Base-by-base conservation (phyloP, 768 basidiomycete species). In the Suillus sp. region DNA sequence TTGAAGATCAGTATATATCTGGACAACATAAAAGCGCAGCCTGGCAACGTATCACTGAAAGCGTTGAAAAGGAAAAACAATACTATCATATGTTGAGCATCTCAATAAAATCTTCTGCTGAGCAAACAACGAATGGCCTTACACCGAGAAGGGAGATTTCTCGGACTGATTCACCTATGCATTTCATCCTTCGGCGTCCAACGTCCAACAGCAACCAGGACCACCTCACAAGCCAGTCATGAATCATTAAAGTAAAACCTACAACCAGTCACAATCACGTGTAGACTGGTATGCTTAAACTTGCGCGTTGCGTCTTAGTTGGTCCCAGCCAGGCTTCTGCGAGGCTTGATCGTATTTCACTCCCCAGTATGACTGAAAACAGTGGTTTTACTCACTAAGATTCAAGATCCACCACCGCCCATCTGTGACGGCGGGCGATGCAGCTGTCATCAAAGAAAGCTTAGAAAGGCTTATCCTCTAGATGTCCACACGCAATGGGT, bases 331-430 rank as follows among this genome's bases (percentile, higher is more conserved):
- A 40, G 22, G 27, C 22, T n/a, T 27, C 35, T 57, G 56, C 56
- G 22, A 20, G 34, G 37, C 56, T 37, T 57, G 56, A 25, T 25
- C 22, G 42, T 40, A 38, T 25, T 37, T 16, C 37, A 27, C n/a
- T 34, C 25, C 20, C 56, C 25, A 38, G 42, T 35, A 30, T 58
- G 14, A 6, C 30, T 10, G 20, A 34, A 13, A 42, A 58, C 37
- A 71, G 34, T 65, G 62, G 66, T 22, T 10, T 32, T 71, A 66
- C 59, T 65, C 61, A 4, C 25, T 67, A 13, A 62, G 67, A 11
- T 70, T 56, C 50, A 65, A 47, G 22, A 47, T 47, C 13, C 45
- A 47, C 20, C 38, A 27, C 8, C 58, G 51, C 43, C 45, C 63
- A 37, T 45, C 59, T 13, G 9, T 57, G 4, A 47, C 45, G 4